A percentile compares a stretch with the other conserved stretches of the same genome.
Conservation (phyloP, 1,139 yeast genomes). For the Magnusiomyces sp. region DNA sequence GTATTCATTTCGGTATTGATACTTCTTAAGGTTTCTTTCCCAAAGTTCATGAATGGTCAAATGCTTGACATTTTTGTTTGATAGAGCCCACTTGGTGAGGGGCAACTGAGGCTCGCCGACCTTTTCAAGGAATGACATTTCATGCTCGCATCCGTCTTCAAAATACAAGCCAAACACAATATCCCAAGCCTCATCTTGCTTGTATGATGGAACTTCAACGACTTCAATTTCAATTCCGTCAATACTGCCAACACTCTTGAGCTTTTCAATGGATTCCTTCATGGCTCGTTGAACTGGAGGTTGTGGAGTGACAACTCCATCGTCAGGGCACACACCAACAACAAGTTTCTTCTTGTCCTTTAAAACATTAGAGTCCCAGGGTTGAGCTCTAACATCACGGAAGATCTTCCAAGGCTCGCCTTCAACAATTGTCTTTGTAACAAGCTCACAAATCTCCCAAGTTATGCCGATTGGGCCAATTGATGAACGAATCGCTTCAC, state of each 20-base stretch:
- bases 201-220: constrained; percentile 38
- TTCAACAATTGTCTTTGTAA: constrained; percentile 45
- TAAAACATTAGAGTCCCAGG: constrained; percentile 40
- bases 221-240: constrained; percentile 30
- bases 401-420: constrained; percentile 51
- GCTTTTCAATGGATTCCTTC: constrained; percentile 26
- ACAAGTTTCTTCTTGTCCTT: constrained; percentile 29
- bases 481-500: constrained; percentile 37
- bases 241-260: constrained; percentile 21
- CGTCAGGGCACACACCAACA: constrained; percentile 31
- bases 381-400: constrained; percentile 39
- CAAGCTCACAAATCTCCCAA: constrained; percentile 48
- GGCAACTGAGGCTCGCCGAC: constrained; percentile 42
- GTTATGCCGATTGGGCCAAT: constrained; percentile 43
- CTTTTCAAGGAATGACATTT: constrained; percentile 24
- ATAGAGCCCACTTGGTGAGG: constrained; percentile 23
- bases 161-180: constrained; percentile 37
- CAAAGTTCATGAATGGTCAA: constrained; percentile 30
- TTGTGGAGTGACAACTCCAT: constrained; percentile 33
- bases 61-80: constrained; percentile 18
- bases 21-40: constrained; percentile 29
- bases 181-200: constrained; percentile 32
- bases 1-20: constrained; percentile 28
- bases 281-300: constrained; percentile 46
- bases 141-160: constrained; percentile 43